These are phyloP conservation scores for Curvularia hawaiiensis DNA, from an alignment of 2,329 filamentous ascomycete species.

Conservation along the genomic window DNA sequence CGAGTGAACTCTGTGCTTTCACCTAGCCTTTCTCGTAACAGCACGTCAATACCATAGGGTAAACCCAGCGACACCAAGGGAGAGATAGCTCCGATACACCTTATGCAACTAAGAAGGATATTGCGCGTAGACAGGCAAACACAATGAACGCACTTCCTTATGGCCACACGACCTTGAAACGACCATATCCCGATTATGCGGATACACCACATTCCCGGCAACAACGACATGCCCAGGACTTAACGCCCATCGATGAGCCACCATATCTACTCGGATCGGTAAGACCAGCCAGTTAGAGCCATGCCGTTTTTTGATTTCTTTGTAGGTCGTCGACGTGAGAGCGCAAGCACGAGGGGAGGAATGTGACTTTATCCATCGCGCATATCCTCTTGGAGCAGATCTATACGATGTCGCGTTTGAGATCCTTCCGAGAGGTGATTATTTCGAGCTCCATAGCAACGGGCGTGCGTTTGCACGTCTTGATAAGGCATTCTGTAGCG, in stretches of 20 bases:
- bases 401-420: not conserved
- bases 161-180: conserved; percentile 2
- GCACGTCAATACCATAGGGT: not conserved
- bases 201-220: not conserved
- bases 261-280: not conserved
- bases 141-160: not conserved
- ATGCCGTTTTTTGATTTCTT: not conserved
- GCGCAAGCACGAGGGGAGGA: not conserved
- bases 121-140: not conserved
- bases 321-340: conserved; percentile 9
- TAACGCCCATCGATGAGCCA: not conserved
- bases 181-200: conserved; percentile 6
- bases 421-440: conserved; percentile 7
- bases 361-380: not conserved
- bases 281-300: not conserved
- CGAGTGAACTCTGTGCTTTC: not conserved
- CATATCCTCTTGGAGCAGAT: not conserved
- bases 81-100: not conserved
- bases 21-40: not conserved
- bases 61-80: not conserved
- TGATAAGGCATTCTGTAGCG: conserved; percentile 12
- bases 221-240: not conserved
- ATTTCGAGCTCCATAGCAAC: conserved; percentile 2
- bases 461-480: conserved; percentile 8
- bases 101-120: not conserved